Evolutionary conservation across 1,284 basidiomycete genomes (phyloP).

Genomic region (Porogramme epimiltina): DNA sequence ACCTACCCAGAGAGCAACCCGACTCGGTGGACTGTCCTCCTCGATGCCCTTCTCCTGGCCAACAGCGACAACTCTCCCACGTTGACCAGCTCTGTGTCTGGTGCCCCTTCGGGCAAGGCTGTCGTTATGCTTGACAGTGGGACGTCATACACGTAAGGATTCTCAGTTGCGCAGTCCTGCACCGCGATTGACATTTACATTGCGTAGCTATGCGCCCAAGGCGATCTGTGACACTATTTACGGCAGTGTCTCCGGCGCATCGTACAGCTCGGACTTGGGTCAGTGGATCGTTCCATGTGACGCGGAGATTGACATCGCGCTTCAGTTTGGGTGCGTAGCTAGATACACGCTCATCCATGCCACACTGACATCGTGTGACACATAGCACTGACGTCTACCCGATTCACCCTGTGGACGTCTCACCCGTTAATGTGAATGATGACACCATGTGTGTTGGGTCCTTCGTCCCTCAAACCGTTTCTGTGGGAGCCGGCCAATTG

Average conservation of each 20-base stretch:
- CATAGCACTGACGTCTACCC: constrained; percentile 72
- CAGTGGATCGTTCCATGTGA: constrained; percentile 74
- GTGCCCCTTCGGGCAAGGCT: constrained; percentile 65
- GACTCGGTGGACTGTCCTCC: constrained; percentile 70
- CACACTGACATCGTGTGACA: too few species aligned
- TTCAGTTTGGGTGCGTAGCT: constrained; percentile 66
- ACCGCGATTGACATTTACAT: too few species aligned
- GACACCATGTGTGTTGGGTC: constrained; percentile 63
- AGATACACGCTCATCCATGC: too few species aligned
- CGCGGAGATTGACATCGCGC: constrained; percentile 70
- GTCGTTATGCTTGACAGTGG: constrained; percentile 77
- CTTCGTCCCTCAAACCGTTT: constrained; percentile 62
- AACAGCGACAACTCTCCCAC: constrained; percentile 46
- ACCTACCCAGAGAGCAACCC: constrained; percentile 70
- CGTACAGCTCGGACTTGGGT: constrained; percentile 48
- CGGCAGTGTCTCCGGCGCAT: constrained; percentile 57
- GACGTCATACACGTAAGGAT: constrained; percentile 72
- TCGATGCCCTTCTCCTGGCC: constrained; percentile 69
- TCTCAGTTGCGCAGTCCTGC: not conserved
- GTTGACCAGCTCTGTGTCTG: constrained; percentile 55
- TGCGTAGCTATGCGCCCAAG: constrained; percentile 59
- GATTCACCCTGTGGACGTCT: constrained; percentile 75
- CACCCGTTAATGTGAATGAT: constrained; percentile 47
- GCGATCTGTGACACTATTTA: constrained; percentile 70
- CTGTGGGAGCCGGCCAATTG: constrained; percentile 64